Evolutionary conservation across 2,329 filamentous ascomycete genomes (phyloP), one percentile per base, ranked within the genome.

Genomic region (Diaporthe velutina): DNA sequence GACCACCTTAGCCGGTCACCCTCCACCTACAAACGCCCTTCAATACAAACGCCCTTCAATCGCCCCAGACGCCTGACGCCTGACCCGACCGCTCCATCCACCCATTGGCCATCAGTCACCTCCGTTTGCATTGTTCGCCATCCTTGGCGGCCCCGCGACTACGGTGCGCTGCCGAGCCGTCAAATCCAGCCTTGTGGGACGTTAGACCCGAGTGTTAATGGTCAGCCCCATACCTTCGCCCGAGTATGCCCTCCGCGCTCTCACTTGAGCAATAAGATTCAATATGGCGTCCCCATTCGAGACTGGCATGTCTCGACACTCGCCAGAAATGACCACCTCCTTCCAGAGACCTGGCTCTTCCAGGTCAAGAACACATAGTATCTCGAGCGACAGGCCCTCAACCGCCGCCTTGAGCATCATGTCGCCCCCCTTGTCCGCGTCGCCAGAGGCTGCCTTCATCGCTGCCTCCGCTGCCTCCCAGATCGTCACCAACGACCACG

Each of bases 401-500:
- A 85, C 88, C 76, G 87, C 89, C 76, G 86, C 89, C 80, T 86
- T 84, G 82, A 89, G 89, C 79, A 84, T 93, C 67, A 88, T 91
- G 83, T 90, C 91, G 61, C 93, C 94, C 70, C 93, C 95, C 25
- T 82, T 90, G 45, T 86, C 87, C 67, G 89, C 96, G 74, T 92
- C 92, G 60, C 97, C 96, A 13, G 88, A 93, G 78, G 93, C 97
- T 40, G 94, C 92, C 25, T 99, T 97, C 84, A 96, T 99, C 80
- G 96, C 96, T 61, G 88, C 92, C 42, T 93, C 95, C 60, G 95
- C 96, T 74, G 97, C 96, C 70, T 95, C 95, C 25, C 95, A 98
- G 82, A 96, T 98, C 77, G 93, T 98, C 79, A 96, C 95, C 74
- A 95, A 95, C 81, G 93, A 97, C 81, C 93, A 97, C 84, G 94